Conservation (phyloP, 352 stramenopile genomes). For the Globisporangium irregulare region DNA sequence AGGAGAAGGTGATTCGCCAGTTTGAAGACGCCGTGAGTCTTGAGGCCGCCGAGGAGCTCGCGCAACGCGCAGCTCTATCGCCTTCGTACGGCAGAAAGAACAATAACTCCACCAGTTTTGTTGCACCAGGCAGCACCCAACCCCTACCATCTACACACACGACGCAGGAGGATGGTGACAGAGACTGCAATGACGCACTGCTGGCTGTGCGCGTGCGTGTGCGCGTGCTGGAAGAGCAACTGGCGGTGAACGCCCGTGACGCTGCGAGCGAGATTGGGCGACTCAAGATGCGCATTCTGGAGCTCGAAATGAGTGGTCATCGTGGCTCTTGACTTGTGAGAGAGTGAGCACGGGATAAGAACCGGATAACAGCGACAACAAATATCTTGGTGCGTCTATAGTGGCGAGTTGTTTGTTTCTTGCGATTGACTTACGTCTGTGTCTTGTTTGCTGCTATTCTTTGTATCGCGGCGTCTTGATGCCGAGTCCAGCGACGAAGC, state of each 20-base stretch:
- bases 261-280: slow-evolving; percentile 54
- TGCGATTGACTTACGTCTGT: background rate
- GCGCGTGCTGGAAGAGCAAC: slow-evolving; percentile 62
- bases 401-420: background rate
- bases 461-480: slow-evolving; percentile 75
- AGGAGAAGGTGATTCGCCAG: slow-evolving; percentile 80
- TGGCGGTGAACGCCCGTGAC: slow-evolving; percentile 56
- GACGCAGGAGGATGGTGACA: background rate
- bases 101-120: background rate
- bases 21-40: slow-evolving; percentile 63
- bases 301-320: slow-evolving; percentile 39
- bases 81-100: background rate
- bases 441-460: slow-evolving; percentile 23
- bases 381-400: background rate
- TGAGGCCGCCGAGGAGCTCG: slow-evolving; percentile 21
- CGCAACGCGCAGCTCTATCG: background rate
- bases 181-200: slow-evolving; percentile 14
- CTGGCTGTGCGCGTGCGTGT: slow-evolving; percentile 53
- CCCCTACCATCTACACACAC: too few species aligned
- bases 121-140: background rate
- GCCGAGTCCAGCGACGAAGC: slow-evolving; percentile 77
- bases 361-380: background rate
- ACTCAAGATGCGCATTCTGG: slow-evolving; percentile 61
- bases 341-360: background rate
- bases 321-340: background rate